phyloP scores from a whole-genome alignment of 2,329 filamentous ascomycete species.

The Huntiella bhutanensis region DNA sequence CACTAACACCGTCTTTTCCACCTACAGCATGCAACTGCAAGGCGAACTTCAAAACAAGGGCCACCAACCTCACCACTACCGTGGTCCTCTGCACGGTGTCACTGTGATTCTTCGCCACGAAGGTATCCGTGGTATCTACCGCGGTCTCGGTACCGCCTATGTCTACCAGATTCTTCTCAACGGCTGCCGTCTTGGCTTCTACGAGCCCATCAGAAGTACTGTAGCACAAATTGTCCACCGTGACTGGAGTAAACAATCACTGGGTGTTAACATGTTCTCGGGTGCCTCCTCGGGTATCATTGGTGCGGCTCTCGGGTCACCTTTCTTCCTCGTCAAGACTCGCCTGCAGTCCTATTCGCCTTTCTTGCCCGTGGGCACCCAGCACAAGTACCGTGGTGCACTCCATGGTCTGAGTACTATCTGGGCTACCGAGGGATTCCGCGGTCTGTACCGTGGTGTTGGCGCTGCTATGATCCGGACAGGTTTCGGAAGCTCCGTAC shows the following conservation, averaged over 20 bases:
- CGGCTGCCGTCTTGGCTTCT: conserved; percentile 90
- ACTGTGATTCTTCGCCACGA: conserved; percentile 82
- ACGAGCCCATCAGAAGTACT: conserved; percentile 71
- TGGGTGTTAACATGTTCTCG: conserved; percentile 83
- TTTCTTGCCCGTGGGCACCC: conserved; percentile 86
- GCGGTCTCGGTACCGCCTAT: conserved; percentile 81
- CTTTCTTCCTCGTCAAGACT: conserved; percentile 97
- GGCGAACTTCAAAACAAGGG: conserved; percentile 81
- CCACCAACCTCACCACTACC: conserved; percentile 73
- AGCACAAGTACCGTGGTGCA: conserved; percentile 79
- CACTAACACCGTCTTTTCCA: neutral
- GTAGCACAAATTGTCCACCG: conserved; percentile 52
- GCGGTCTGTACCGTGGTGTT: conserved; percentile 76
- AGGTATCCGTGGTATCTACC: conserved; percentile 66
- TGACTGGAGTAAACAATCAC: conserved; percentile 57
- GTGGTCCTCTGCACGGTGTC: conserved; percentile 78
- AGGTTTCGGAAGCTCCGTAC: conserved; percentile 86
- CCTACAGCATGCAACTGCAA: conserved; percentile 68
- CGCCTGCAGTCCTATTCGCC: conserved; percentile 85
- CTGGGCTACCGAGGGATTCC: conserved; percentile 54
- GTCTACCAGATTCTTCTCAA: conserved; percentile 93
- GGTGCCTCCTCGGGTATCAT: conserved; percentile 79
- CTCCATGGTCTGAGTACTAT: conserved; percentile 69
- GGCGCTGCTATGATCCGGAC: conserved; percentile 89
- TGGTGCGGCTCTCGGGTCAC: conserved; percentile 79